Evolutionary conservation across 2,329 filamentous ascomycete genomes (phyloP).

Genomic region (Ampelomyces quisqualis): DNA sequence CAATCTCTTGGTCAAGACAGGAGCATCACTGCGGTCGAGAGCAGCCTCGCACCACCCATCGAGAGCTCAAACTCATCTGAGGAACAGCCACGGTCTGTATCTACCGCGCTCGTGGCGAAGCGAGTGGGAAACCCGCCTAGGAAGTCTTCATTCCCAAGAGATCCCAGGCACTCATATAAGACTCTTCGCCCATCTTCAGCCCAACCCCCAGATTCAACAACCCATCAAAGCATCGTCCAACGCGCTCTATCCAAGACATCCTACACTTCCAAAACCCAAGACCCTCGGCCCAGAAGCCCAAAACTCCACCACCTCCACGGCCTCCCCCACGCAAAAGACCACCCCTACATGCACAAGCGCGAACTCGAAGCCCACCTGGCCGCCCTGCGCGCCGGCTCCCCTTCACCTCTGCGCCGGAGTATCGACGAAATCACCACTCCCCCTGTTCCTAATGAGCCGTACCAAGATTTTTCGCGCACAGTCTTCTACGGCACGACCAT

Average conservation of each 20-base stretch:
- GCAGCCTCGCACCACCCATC: not conserved
- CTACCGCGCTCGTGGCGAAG: conserved; percentile 9
- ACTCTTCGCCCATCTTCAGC: not conserved
- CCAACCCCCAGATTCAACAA: too few relatives aligned
- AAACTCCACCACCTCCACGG: conserved; percentile 24
- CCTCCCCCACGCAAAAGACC: conserved; percentile 15
- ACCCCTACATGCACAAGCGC: conserved; percentile 25
- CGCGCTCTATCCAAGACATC: too few relatives aligned
- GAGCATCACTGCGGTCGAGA: not conserved
- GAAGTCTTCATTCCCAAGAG: conserved; percentile 9
- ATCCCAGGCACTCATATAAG: not conserved
- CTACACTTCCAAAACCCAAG: not conserved
- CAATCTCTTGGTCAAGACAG: not conserved
- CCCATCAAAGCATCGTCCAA: too few relatives aligned
- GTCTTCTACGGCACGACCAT: conserved; percentile 8
- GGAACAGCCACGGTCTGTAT: conserved; percentile 11
- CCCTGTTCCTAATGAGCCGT: not conserved
- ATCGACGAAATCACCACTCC: not conserved
- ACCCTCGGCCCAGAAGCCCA: conserved; percentile 15
- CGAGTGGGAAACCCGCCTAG: conserved; percentile 16
- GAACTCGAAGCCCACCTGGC: conserved; percentile 22
- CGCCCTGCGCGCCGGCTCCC: conserved; percentile 14
- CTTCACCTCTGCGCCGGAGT: conserved; percentile 11
- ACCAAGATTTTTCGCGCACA: conserved; percentile 12
- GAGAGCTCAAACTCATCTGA: conserved; percentile 5